Evolutionary conservation across 257 asterid species (phyloP), one percentile per base, ranked within the genome.

Genomic region (Cruciata laevipes): DNA sequence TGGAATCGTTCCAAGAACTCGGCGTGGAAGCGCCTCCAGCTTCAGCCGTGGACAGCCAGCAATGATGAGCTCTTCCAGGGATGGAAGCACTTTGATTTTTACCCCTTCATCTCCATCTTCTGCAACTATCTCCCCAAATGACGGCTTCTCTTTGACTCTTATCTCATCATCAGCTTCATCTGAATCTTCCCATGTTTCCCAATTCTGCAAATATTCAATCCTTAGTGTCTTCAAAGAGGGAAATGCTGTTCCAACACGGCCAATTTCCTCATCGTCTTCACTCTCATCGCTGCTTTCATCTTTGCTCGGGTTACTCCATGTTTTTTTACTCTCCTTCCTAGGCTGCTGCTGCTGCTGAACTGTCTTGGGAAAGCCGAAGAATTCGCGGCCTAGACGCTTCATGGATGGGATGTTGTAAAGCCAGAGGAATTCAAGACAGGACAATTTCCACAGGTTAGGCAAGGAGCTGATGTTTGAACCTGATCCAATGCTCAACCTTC

Each of bases 151-250:
- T 3, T 10, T 11, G 64, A 55, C 35, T 3, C 1, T 7, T 2
- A 14, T 27, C 33, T 12, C 23, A 59, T 12, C 23, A 59, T 16
- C 49, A 18, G 20, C 13, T 24, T 44, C 49, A 8, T 44, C 31
- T 0, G 47, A 3, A 38, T 40, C 74, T 17, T 69, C 67, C 73
- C 73, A 69, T 12, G 53, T 53, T 37, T 24, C 44, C 73, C 61
- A 69, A 1, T 59, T 20, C 24, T 27, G 12, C 12, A 30, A 5
- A 27, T 6, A 25, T 5, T 6, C 20, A 57, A 69, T 33, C 3
- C 24, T 2, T 40, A 57, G 58, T 51, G 16, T 59, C 24, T 23
- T 37, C 57, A 69, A 40, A 17, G 23, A 23, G 10, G 57, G 73
- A 35, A 57, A 69, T 23, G 57, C 27, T 35, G 38, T 17, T 11